Evolutionary conservation across 495 filamentous ascomycete genomes (phyloP), one percentile per base, ranked within the genome.

Genomic region (Jackrogersella multiformis): DNA sequence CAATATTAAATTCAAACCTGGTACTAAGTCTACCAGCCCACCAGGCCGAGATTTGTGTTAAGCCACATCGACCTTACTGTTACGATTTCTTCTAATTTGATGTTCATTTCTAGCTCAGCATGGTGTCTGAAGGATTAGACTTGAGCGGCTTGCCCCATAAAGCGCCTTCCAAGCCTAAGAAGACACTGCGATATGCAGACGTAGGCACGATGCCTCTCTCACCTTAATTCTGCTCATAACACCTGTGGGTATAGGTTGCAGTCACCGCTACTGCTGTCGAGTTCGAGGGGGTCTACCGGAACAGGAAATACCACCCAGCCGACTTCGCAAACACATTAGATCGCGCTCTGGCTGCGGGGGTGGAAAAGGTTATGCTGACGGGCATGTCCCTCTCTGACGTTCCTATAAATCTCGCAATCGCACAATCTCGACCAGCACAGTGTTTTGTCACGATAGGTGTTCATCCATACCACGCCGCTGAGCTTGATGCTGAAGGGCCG

Each of bases 321-420:
- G 92, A 95, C 71, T 79, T 92, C 9, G 75, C 81, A 5, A 83
- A 86, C 42, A 87, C 94, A 5, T 73, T 95, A 5, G 78, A 88
- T 65, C 85, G 92, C 28, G 90, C 89, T 3, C 69, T 81, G 10
- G 83, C 86, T 42, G 83, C 82, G 1, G 92, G 92, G 23, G 92
- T 89, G 64, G 66, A 77, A 44, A 94, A 92, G 70, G 82, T 94
- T 51, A 92, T 95, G 86, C 85, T 94, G 5, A 94, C 92, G 0
- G 92, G 92, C 2, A 90, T 88, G 1, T 86, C 89, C 12, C 35
- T 39, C 12, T 36, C 46, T 26, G 53, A 56, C 62, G 90, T 89
- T 4, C 69, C 79, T 48, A 79, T 84, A 57, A 91, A 89, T 5
- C 69, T 92, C 8, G 68, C 84, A 20, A 79, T 93, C 16, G 87